Evolutionary conservation across 495 filamentous ascomycete genomes (phyloP), one percentile per base, ranked within the genome.

Genomic region (Aspergillus homomorphus): DNA sequence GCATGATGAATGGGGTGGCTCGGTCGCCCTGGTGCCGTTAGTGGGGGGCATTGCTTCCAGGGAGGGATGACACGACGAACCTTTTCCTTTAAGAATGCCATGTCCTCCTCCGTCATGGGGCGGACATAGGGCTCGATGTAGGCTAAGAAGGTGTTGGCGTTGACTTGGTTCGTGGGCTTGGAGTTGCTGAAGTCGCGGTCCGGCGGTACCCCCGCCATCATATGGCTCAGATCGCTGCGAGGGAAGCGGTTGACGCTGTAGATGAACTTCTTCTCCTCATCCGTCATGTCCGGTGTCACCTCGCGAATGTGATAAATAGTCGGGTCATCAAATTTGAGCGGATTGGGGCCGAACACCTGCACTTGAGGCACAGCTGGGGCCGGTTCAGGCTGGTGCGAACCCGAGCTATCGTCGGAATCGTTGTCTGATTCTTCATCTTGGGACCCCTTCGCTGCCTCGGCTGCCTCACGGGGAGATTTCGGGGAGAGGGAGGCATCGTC

Each of bases 181-280:
- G 91, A 87, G 63, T 87, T 96, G 63, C 89, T 95, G 62, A 96
- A 97, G 72, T 99, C 95, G 68, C 88, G 89, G 69, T 98, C 92
- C 2, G 94, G 94, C 4, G 91, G 86, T 19, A 87, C 85, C 45
- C 94, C 95, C 41, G 92, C 88, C 62, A 95, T 94, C 60, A 93
- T 82, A 62, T 96, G 86, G 42, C 80, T 76, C 2, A 99, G 81
- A 68, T 97, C 90, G 55, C 81, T 84, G 26, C 80, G 76, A 0
- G 94, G 94, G 67, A 95, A 99, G 5, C 79, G 73, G 7, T 89
- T 84, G 7, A 99, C 94, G 14, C 89, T 89, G 71, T 89, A 96
- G 44, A 97, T 91, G 60, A 90, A 83, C 57, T 86, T 87, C 69
- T 87, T 89, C 60, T 93, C 87, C 5, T 92, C 89, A 60, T 92